phyloP scores from a whole-genome alignment of 1,284 basidiomycete genomes.

The Ganoderma lucidum region DNA sequence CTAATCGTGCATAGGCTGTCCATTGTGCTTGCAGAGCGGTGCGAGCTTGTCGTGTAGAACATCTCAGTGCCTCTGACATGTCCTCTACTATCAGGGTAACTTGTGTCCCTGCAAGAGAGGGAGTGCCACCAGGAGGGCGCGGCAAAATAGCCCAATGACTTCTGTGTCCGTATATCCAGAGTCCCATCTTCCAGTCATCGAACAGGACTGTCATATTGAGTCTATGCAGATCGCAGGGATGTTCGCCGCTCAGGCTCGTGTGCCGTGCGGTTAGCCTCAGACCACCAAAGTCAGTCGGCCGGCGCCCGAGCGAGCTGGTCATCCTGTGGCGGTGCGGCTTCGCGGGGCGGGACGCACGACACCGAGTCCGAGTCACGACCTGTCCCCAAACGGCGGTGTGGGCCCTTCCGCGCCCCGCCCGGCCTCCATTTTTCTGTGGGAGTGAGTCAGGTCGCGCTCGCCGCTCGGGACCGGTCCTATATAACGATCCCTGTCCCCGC shows the following conservation, averaged over 20 bases:
- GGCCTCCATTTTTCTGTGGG: constrained; percentile 3
- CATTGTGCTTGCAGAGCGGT: background rate
- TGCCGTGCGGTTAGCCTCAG: background rate
- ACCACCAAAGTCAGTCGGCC: background rate
- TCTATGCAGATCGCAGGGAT: background rate
- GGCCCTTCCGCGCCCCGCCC: constrained; percentile 1
- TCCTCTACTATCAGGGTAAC: background rate
- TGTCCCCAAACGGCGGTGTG: constrained; percentile 2
- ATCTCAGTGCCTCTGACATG: background rate
- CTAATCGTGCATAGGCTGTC: background rate
- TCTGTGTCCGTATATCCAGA: background rate
- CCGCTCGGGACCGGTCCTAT: background rate
- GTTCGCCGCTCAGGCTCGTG: background rate
- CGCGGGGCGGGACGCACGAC: background rate
- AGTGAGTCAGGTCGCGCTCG: background rate
- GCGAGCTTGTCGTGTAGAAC: background rate
- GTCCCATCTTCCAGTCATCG: background rate
- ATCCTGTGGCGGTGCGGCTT: constrained; percentile 3
- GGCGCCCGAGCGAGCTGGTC: background rate
- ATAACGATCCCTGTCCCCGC: background rate
- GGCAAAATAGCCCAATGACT: background rate
- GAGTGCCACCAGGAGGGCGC: background rate
- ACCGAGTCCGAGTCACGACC: background rate
- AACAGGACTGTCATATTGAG: background rate
- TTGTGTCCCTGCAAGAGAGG: background rate